Percentiles rank a stretch among this genome's conserved stretches.
phyloP scores from a whole-genome alignment of 78 protist species.

The Chrysochromulina parva region DNA sequence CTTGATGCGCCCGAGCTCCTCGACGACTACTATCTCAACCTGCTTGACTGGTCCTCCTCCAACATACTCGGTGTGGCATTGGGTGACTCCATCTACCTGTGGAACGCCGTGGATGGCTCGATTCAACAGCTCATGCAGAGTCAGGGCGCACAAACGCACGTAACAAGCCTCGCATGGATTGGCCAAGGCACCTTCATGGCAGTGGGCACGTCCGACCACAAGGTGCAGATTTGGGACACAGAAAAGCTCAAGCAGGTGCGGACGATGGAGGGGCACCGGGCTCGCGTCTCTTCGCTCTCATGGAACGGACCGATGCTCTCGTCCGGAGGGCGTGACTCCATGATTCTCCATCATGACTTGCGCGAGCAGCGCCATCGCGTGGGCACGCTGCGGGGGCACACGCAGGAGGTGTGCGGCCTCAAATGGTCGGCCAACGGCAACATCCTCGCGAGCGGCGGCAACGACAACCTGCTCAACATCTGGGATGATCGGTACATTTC shows the following conservation, averaged over 20 bases:
- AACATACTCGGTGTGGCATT: slow-evolving; percentile 96
- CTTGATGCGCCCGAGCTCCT: slow-evolving; percentile 67
- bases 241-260: slow-evolving; percentile 69
- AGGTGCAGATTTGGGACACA: slow-evolving; percentile 93
- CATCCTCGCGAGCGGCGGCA: slow-evolving; percentile 98
- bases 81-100: slow-evolving; percentile 91
- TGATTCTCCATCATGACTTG: slow-evolving; percentile 91
- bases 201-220: slow-evolving; percentile 89
- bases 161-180: slow-evolving; percentile 87
- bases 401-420: slow-evolving; percentile 97
- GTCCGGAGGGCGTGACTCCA: slow-evolving; percentile 86
- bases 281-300: slow-evolving; percentile 94
- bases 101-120: slow-evolving; percentile 93
- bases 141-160: slow-evolving; percentile 55
- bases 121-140: slow-evolving; percentile 69
- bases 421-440: slow-evolving; percentile 91
- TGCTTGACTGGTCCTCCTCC: slow-evolving; percentile 92
- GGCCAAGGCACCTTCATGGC: slow-evolving; percentile 87
- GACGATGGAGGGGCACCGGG: slow-evolving; percentile 89
- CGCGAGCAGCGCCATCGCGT: slow-evolving; percentile 78
- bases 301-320: slow-evolving; percentile 95
- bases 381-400: slow-evolving; percentile 77
- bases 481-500: slow-evolving; percentile 73
- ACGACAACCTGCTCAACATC: slow-evolving; percentile 96
- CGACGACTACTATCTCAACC: slow-evolving; percentile 97